Conservation (phyloP, 306 rosid genomes). For the Gastrolobium bilobum region DNA sequence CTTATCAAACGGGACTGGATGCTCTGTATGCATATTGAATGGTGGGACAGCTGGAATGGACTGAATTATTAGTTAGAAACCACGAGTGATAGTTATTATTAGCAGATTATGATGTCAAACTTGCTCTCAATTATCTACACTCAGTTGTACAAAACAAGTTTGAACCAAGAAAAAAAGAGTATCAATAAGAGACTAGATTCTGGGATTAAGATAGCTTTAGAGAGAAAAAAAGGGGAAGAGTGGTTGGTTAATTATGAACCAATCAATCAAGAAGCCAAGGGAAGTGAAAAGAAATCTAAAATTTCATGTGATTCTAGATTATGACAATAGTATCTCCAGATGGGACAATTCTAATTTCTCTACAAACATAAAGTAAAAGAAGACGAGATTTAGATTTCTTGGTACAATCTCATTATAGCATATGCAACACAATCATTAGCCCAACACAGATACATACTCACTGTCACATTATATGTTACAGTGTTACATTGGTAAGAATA, state of each 20-base stretch:
- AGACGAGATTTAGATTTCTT: constrained; percentile 46
- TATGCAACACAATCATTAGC: constrained; percentile 50
- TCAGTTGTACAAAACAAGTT: not conserved
- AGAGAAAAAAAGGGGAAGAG: not conserved
- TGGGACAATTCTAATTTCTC: not conserved
- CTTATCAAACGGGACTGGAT: constrained; percentile 33
- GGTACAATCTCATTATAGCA: constrained; percentile 39
- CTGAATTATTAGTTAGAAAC: constrained; percentile 11
- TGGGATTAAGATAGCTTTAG: not conserved
- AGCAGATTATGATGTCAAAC: not conserved
- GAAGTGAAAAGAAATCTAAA: constrained; percentile 6
- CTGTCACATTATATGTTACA: constrained; percentile 45
- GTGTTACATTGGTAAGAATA: no score
- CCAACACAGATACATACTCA: constrained; percentile 42
- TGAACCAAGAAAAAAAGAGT: not conserved
- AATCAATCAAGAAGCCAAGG: not conserved
- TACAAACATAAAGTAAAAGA: constrained; percentile 47
- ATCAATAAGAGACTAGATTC: not conserved
- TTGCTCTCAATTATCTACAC: constrained; percentile 4
- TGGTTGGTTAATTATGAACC: not conserved
- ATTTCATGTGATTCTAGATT: not conserved
- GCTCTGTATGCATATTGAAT: constrained; percentile 16
- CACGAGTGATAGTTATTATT: constrained; percentile 12
- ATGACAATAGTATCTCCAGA: not conserved
- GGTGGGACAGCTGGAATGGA: constrained; percentile 29